Base-by-base conservation (phyloP, 1,284 basidiomycete genomes). In the Hortiboletus rubellus region DNA sequence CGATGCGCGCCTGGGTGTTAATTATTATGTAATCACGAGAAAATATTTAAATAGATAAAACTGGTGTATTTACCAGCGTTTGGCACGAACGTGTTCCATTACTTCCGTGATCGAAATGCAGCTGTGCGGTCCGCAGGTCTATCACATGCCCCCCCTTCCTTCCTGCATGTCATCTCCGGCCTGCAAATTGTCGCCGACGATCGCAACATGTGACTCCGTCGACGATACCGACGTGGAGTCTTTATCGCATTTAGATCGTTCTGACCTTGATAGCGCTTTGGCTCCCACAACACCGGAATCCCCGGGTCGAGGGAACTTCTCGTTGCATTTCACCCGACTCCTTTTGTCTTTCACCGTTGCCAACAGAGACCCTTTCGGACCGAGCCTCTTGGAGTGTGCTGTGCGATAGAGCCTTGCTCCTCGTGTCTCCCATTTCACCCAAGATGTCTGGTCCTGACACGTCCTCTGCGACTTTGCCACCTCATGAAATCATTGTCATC, bases 401-500 rank as follows among this genome's bases (percentile, higher is more conserved):
- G 58, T 52, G 59, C 50, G 46, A 54, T 52, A 43, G 58, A 57
- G 55, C 64, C 34, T 12, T 22, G 38, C 43, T 30, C 52, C 46
- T 55, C 41, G 31, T 44, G 40, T 46, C 53, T 38, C 55, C 44
- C 42, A 48, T 52, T 36, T 33, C 41, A 11, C 7, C 22, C 42
- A n/a, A 6, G 5, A 72, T 73, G 68, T 46, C 62, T 17, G 57
- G 60, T 57, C 57, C 33, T 34, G 57, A 58, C 47, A 33, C 55
- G 45, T 47, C 61, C 34, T 47, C 48, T 46, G 18, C 30, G 38
- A 45, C 51, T 24, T 47, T 65, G 6, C 82, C 82, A 17, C 62
- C 72, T 31, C 80, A 88, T 67, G 84, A 89, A 64, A 79, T 87
- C 50, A 63, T 87, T 57, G 58, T 79, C 52, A 72, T 79, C 10